Percentiles rank a stretch among this genome's conserved stretches.
These are phyloP conservation scores for Fusarium albidum DNA, from an alignment of 2,329 filamentous ascomycete species.

Conservation along the genomic window DNA sequence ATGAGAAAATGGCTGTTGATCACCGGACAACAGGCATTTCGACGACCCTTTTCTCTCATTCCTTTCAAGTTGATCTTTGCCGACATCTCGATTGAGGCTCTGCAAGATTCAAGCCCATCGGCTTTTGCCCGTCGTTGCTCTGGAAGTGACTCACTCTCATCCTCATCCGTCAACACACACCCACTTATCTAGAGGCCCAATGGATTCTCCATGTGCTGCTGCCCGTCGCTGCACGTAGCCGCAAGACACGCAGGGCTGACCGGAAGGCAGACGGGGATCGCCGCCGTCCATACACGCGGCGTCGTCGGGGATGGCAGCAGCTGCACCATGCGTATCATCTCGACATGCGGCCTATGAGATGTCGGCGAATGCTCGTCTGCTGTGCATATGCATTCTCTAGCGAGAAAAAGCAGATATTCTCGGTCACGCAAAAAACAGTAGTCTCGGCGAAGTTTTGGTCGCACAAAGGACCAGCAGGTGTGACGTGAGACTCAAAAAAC, in stretches of 20 bases:
- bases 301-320: slow-evolving; percentile 4
- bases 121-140: neutral
- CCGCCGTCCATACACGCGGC: slow-evolving; percentile 2
- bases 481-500: slow-evolving; percentile 16
- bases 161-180: slow-evolving; percentile 5
- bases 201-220: neutral
- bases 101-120: neutral
- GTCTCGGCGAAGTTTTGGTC: slow-evolving; percentile 3
- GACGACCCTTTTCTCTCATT: neutral
- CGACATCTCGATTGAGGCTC: slow-evolving; percentile 15
- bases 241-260: slow-evolving; percentile 23
- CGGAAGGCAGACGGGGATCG: slow-evolving; percentile 12
- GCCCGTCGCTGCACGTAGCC: slow-evolving; percentile 21
- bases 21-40: slow-evolving; percentile 12
- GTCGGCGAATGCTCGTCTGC: neutral
- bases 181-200: slow-evolving; percentile 4
- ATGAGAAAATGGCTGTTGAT: neutral
- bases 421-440: slow-evolving; percentile 21
- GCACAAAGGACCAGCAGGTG: slow-evolving; percentile 11
- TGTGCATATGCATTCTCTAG: slow-evolving; percentile 8
- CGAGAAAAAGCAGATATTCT: slow-evolving; percentile 5
- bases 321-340: slow-evolving; percentile 7
- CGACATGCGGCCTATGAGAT: neutral
- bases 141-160: slow-evolving; percentile 26
- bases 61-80: neutral